These are phyloP conservation scores for Chondrus crispus DNA, from an alignment of 23 red algal genomes.

Conservation along the genomic window DNA sequence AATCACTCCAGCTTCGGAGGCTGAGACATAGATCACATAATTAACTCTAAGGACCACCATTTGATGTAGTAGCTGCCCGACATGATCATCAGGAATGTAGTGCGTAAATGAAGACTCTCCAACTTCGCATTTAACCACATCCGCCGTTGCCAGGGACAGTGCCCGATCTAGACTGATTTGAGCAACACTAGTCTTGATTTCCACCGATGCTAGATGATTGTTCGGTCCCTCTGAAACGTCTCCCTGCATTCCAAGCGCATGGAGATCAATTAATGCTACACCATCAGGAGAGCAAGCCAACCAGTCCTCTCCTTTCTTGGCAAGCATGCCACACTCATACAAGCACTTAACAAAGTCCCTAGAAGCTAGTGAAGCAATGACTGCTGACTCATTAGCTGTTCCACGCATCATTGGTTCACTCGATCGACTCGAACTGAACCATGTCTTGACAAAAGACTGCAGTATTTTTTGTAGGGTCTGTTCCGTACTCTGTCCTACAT, in stretches of 20 bases:
- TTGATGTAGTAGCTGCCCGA: not conserved
- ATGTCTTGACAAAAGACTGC: too few relatives aligned
- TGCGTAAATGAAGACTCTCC: not conserved
- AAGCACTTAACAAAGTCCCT: not conserved
- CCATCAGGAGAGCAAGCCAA: not conserved
- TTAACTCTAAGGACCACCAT: not conserved
- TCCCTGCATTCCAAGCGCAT: not conserved
- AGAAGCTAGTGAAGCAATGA: too few relatives aligned
- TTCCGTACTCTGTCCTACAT: not conserved
- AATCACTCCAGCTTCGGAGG: not conserved
- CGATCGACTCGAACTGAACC: too few relatives aligned
- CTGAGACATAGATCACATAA: not conserved
- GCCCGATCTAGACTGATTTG: not conserved
- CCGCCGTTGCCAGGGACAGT: not conserved
- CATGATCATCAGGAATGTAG: not conserved
- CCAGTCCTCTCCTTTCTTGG: not conserved
- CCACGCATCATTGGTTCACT: too few relatives aligned
- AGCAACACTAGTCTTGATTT: slow-evolving; percentile 4
- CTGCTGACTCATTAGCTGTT: too few relatives aligned
- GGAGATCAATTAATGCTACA: not conserved
- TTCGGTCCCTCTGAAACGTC: too few relatives aligned
- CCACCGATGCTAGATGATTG: not conserved
- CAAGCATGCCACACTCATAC: not conserved
- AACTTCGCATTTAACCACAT: not conserved
- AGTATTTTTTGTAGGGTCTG: too few relatives aligned